Evolutionary conservation across 192 early-diverging fungal genomes (phyloP).

Genomic region (Coemansia sp.): DNA sequence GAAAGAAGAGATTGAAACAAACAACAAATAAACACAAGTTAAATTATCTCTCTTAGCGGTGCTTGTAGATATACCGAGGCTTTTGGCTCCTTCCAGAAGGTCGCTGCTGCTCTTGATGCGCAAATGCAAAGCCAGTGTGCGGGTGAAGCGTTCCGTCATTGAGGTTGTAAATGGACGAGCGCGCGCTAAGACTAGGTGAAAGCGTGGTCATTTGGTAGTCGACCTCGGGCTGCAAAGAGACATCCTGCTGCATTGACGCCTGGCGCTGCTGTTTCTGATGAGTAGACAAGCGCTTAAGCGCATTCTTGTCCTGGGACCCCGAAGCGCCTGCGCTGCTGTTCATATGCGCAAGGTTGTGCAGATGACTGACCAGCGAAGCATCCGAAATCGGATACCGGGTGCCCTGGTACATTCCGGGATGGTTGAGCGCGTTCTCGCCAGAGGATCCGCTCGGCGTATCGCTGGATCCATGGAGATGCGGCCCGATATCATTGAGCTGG

Average conservation of each 20-base stretch:
- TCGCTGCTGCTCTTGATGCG: slow-evolving; percentile 21
- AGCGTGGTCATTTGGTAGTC: slow-evolving; percentile 11
- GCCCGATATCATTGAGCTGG: slow-evolving; percentile 28
- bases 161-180: slow-evolving; percentile 45
- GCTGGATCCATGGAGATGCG: slow-evolving; percentile 1
- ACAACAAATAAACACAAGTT: background rate
- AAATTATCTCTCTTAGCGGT: slow-evolving; percentile 2
- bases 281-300: background rate
- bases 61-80: slow-evolving; percentile 12
- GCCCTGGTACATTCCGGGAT: slow-evolving; percentile 41
- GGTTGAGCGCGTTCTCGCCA: slow-evolving; percentile 21
- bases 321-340: background rate
- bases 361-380: slow-evolving; percentile 24
- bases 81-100: background rate
- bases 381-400: slow-evolving; percentile 31
- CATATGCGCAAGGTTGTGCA: slow-evolving; percentile 39
- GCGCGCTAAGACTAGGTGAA: slow-evolving; percentile 20
- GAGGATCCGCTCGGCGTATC: background rate
- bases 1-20: no score
- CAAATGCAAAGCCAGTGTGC: slow-evolving; percentile 49
- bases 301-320: background rate
- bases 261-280: slow-evolving; percentile 14
- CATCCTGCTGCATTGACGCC: slow-evolving; percentile 14
- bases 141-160: slow-evolving; percentile 42
- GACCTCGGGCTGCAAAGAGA: slow-evolving; percentile 15